Percentiles rank a stretch among this genome's conserved stretches.
phyloP scores from a whole-genome alignment of 257 asterid genomes.

The Nicotiana obtusifolia region DNA sequence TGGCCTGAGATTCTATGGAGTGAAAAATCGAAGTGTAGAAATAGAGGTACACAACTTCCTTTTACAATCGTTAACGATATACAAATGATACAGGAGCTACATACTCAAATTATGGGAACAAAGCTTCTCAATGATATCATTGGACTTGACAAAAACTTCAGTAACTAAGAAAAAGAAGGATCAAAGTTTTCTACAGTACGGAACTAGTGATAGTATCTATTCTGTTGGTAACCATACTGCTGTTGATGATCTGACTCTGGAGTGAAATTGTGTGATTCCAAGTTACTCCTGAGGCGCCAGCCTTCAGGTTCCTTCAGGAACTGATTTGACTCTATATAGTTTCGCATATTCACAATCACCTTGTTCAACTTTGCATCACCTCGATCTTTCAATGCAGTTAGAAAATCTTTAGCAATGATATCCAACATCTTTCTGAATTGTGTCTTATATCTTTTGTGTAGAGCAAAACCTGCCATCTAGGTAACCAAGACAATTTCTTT shows the following conservation, averaged over 20 bases:
- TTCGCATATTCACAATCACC: slow-evolving; percentile 30
- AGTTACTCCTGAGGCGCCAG: slow-evolving; percentile 31
- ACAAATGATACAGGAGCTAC: neutral
- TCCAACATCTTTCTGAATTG: slow-evolving; percentile 62
- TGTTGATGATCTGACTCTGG: slow-evolving; percentile 1
- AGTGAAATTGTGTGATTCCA: slow-evolving; percentile 32
- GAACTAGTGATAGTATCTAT: neutral
- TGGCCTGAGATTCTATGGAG: neutral
- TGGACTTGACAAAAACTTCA: neutral
- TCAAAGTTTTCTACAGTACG: neutral
- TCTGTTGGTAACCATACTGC: slow-evolving; percentile 4
- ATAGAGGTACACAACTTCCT: neutral
- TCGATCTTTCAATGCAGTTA: slow-evolving; percentile 37
- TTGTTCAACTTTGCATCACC: slow-evolving; percentile 37
- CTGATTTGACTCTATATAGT: slow-evolving; percentile 56
- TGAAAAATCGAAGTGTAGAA: neutral
- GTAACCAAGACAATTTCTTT: slow-evolving; percentile 13
- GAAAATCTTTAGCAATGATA: slow-evolving; percentile 43
- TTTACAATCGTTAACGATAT: neutral
- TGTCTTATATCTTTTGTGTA: slow-evolving; percentile 43
- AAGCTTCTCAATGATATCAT: neutral
- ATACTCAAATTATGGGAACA: neutral
- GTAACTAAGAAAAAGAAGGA: neutral
- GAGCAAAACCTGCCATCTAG: slow-evolving; percentile 76
- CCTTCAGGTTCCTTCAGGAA: slow-evolving; percentile 62